A percentile compares a stretch with the other conserved stretches of the same genome.
Conservation (phyloP, 2,329 filamentous ascomycete species). For the Cordyceps cateniannulata region DNA sequence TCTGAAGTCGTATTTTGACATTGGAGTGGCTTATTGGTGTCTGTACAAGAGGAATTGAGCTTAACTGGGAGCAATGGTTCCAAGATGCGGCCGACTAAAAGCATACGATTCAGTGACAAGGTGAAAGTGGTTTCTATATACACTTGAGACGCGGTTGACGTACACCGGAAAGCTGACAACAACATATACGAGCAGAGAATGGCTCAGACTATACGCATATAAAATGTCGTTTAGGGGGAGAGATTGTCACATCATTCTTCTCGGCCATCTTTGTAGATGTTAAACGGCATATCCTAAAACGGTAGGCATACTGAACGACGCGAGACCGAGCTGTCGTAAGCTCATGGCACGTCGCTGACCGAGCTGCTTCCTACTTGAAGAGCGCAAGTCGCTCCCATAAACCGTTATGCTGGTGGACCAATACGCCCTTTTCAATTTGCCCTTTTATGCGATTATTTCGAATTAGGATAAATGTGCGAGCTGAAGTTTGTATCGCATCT, state of each 20-base stretch:
- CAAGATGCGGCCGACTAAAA: no score
- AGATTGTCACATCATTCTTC: background rate
- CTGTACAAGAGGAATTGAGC: background rate
- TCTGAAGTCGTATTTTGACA: constrained; percentile 7
- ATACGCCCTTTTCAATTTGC: no score
- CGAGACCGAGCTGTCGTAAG: no score
- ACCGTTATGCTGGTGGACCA: no score
- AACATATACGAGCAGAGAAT: background rate
- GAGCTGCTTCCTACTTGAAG: no score
- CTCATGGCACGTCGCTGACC: no score
- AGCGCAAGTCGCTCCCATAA: no score
- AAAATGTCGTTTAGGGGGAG: background rate
- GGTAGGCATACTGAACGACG: background rate
- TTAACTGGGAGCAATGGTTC: background rate
- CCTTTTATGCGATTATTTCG: no score
- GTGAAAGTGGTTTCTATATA: no score
- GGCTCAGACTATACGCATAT: background rate
- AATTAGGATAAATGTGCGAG: no score
- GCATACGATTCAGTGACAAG: no score
- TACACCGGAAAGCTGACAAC: background rate
- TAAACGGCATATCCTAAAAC: constrained; percentile 3
- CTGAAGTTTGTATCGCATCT: no score
- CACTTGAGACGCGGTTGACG: background rate
- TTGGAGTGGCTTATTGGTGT: background rate
- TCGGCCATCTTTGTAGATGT: background rate